Percentiles rank a stretch among this genome's conserved stretches.
These are phyloP conservation scores for Fomitiporia mediterranea DNA, from an alignment of 1,284 basidiomycete genomes.

Conservation along the genomic window DNA sequence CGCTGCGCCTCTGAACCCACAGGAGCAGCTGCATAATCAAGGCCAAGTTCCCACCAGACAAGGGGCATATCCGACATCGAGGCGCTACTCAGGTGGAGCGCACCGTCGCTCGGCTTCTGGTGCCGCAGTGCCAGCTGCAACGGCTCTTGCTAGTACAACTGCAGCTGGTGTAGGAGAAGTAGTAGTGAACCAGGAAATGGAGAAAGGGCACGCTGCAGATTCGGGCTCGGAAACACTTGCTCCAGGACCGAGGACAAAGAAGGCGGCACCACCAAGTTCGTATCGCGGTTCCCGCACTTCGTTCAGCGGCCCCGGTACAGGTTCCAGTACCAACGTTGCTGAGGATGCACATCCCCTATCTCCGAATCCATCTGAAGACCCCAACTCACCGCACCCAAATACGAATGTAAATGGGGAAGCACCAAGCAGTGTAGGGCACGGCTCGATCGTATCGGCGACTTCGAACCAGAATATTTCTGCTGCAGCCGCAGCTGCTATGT, in stretches of 20 bases:
- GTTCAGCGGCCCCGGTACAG: background rate
- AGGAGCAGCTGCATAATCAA: background rate
- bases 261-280: background rate
- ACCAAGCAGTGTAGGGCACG: background rate
- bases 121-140: background rate
- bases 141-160: no score
- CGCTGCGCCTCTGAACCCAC: constrained; percentile 1
- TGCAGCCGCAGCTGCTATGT: background rate
- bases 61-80: background rate
- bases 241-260: background rate
- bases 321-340: background rate
- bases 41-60: background rate
- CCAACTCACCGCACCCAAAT: background rate
- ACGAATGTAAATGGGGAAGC: background rate
- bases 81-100: constrained; percentile 1
- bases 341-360: constrained; percentile 3
- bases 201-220: background rate
- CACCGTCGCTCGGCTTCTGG: constrained; percentile 3
- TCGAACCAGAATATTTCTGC: no score
- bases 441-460: background rate
- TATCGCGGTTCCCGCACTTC: constrained; percentile 3
- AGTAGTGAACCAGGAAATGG: background rate
- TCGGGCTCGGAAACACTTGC: background rate
- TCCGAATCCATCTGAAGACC: background rate
- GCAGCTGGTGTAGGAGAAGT: background rate